Evolutionary conservation across 306 rosid genomes (phyloP), one percentile per base, ranked within the genome.

Genomic region (Datisca glomerata): DNA sequence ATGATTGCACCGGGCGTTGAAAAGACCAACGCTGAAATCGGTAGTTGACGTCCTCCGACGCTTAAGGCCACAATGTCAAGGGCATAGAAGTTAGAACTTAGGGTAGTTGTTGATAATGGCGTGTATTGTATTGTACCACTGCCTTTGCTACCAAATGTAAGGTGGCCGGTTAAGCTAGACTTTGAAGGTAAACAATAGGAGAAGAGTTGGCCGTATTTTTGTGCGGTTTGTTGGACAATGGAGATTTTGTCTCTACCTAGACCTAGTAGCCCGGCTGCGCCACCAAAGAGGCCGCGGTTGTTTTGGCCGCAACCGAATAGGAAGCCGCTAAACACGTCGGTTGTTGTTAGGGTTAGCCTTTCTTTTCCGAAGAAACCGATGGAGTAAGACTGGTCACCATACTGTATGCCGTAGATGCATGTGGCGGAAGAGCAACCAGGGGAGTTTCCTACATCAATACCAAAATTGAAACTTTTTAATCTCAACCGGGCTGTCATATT

Each of bases 251-350:
- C 59, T n/a, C 93, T 77, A 41, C 81, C 96, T 1, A 86, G 91
- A 47, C 96, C 94, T 4, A 86, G 36, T 12, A 81, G 53, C 1
- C 96, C 92, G 12, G 94, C 84, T 0, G 74, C 3, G 22, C 84
- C 72, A 0, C 68, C 28, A 32, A 76, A 85, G 18, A 65, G 67
- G 14, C 95, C 95, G 0, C 54, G 43, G 61, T 85, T 79, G 57
- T 85, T 21, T 18, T 85, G 81, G 64, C 95, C 95, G 22, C 95
- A 85, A 0, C 87, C 95, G 13, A 85, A 73, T 22, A 76, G 32
- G 57, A 73, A 76, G 4, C 37, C 14, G 0, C 55, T 29, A 18
- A 73, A 3, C 12, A 57, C 44, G 12, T 76, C 67, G 0, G 45
- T 15, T 1, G 65, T 0, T 0, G 84, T 41, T 1, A 85, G 12